phyloP scores from a whole-genome alignment of 768 basidiomycete genomes.

The Floccularia luteovirens region DNA sequence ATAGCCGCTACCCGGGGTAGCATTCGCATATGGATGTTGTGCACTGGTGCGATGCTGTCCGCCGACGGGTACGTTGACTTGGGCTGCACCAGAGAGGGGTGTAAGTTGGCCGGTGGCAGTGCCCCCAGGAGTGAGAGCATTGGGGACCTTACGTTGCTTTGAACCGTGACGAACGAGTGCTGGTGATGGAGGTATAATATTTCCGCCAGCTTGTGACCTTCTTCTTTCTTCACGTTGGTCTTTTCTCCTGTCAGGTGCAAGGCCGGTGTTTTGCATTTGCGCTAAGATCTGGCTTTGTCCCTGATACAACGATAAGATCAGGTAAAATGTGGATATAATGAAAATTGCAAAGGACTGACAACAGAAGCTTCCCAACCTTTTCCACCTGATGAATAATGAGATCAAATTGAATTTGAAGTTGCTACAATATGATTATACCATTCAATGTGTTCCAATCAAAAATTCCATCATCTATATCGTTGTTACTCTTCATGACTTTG shows the following conservation, averaged over 20 bases:
- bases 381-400: conserved; percentile 44
- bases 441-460: conserved; percentile 97
- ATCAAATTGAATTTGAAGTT: conserved; percentile 1
- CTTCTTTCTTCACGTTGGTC: conserved; percentile 63
- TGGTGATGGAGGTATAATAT: conserved; percentile 64
- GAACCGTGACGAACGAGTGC: conserved; percentile 74
- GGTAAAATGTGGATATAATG: conserved; percentile 2
- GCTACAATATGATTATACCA: conserved; percentile 30
- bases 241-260: conserved; percentile 49
- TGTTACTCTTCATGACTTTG: conserved; percentile 88
- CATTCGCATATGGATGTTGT: conserved; percentile 70
- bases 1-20: conserved; percentile 39
- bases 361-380: conserved; percentile 89
- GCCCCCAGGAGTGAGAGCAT: conserved; percentile 48
- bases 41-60: conserved; percentile 37
- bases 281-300: conserved; percentile 59
- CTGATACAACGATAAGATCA: conserved; percentile 19
- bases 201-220: conserved; percentile 51
- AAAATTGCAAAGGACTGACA: conserved; percentile 33
- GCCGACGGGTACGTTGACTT: conserved; percentile 64
- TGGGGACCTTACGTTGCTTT: conserved; percentile 59
- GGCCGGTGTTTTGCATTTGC: conserved; percentile 52
- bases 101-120: conserved; percentile 49
- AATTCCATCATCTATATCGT: conserved; percentile 86
- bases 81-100: conserved; percentile 69